Percentiles rank a stretch among this genome's conserved stretches.
These are phyloP conservation scores for Aureobasidium sp. DNA, from an alignment of 2,329 filamentous ascomycete species.

Conservation along the genomic window DNA sequence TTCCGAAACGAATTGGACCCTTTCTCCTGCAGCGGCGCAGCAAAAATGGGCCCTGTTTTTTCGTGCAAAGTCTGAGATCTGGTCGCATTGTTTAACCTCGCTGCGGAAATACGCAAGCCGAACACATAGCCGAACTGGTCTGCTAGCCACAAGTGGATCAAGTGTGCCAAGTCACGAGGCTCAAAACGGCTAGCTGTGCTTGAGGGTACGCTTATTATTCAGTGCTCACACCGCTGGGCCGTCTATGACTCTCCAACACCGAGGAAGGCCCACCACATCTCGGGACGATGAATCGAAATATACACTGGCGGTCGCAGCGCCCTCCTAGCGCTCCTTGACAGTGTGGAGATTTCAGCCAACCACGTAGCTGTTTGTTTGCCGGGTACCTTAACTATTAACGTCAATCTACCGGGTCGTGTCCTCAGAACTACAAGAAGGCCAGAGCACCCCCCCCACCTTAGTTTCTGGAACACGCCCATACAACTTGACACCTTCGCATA, in stretches of 20 bases:
- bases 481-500: constrained; percentile 2
- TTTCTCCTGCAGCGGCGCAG: not conserved
- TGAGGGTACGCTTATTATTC: not conserved
- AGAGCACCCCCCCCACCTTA: constrained; percentile 2
- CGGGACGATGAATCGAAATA: constrained; percentile 4
- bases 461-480: constrained; percentile 8
- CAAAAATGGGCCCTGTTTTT: not conserved
- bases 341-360: constrained; percentile 10
- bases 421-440: constrained; percentile 6
- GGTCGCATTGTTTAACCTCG: not conserved
- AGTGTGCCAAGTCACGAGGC: not conserved
- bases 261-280: constrained; percentile 9
- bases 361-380: constrained; percentile 10
- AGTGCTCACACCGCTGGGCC: constrained; percentile 6
- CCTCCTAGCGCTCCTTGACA: not conserved
- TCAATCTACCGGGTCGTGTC: constrained; percentile 1
- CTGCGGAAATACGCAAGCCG: constrained; percentile 6
- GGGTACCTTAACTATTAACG: constrained; percentile 2
- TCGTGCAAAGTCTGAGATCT: not conserved
- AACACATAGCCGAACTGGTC: constrained; percentile 6
- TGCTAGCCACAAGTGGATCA: constrained; percentile 1
- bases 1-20: constrained; percentile 1
- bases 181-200: not conserved
- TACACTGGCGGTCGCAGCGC: constrained; percentile 1
- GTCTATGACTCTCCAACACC: constrained; percentile 8